These are phyloP conservation scores for Ophiocordyceps australis DNA, from an alignment of 2,329 filamentous ascomycete genomes.

Conservation along the genomic window DNA sequence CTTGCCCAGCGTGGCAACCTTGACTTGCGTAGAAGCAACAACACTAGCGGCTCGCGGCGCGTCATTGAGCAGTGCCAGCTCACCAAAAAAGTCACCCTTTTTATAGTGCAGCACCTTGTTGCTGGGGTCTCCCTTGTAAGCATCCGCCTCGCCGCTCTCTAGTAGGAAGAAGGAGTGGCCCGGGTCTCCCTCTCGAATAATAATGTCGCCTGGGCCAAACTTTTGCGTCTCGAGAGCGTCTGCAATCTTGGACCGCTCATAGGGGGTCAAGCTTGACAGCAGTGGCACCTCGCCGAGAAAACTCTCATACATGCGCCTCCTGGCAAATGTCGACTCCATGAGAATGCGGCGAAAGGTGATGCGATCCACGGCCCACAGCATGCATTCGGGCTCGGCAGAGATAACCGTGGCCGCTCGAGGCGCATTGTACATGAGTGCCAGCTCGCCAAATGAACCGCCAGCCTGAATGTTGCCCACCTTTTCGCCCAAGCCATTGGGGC, in stretches of 20 bases:
- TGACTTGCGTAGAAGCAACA: constrained; percentile 68
- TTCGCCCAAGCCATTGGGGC: constrained; percentile 62
- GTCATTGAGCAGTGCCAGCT: constrained; percentile 84
- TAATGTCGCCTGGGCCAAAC: constrained; percentile 58
- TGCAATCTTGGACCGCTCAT: constrained; percentile 94
- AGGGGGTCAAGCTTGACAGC: constrained; percentile 64
- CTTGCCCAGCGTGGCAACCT: constrained; percentile 83
- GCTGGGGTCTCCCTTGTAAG: constrained; percentile 58
- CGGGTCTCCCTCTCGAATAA: constrained; percentile 82
- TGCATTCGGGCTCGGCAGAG: constrained; percentile 59
- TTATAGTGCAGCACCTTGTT: constrained; percentile 62
- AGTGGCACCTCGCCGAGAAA: constrained; percentile 91
- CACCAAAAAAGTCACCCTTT: constrained; percentile 94
- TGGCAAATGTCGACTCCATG: constrained; percentile 95
- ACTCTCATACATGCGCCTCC: constrained; percentile 89
- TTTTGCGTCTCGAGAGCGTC: constrained; percentile 89
- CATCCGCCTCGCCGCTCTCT: constrained; percentile 73
- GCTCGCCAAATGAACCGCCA: constrained; percentile 87
- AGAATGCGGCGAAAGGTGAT: constrained; percentile 94
- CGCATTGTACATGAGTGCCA: constrained; percentile 97
- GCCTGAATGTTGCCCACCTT: constrained; percentile 70
- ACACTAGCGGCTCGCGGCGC: constrained; percentile 84
- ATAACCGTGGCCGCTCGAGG: constrained; percentile 88
- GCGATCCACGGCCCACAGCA: constrained; percentile 86
- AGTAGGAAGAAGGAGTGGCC: constrained; percentile 86